Percentiles rank a stretch among this genome's conserved stretches.
Conservation (phyloP, 176 grass and related monocot genomes). For the Panicum miliaceum region DNA sequence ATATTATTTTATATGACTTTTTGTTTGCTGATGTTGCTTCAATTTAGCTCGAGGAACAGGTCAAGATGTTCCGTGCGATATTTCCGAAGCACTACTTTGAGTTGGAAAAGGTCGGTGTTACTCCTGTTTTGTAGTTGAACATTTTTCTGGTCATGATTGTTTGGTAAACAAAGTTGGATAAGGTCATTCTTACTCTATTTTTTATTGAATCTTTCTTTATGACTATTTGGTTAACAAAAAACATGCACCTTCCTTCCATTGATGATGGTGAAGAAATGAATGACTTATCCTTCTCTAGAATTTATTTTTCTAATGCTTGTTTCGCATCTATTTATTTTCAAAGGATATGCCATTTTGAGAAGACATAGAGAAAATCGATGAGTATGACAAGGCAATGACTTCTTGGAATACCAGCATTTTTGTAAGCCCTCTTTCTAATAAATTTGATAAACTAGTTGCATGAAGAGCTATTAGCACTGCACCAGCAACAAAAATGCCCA, state of each 20-base stretch:
- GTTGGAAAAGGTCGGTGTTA: not conserved
- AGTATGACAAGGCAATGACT: not conserved
- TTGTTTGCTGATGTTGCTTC: not conserved
- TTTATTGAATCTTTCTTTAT: not conserved
- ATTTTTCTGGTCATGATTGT: not conserved
- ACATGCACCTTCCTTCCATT: not conserved
- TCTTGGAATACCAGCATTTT: not conserved
- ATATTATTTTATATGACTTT: too few species aligned
- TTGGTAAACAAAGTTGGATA: not conserved
- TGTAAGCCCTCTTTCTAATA: not conserved
- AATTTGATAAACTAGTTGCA: not conserved
- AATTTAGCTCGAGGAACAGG: not conserved
- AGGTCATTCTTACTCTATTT: not conserved
- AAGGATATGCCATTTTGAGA: constrained; percentile 23
- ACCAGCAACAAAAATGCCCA: not conserved
- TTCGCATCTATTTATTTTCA: not conserved
- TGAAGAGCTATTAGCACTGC: not conserved
- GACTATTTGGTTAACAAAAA: not conserved
- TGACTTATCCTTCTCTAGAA: not conserved
- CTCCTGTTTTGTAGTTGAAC: not conserved
- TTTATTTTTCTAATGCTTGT: not conserved
- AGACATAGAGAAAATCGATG: not conserved
- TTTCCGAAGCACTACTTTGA: not conserved
- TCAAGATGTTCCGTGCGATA: not conserved
- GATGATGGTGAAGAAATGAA: not conserved